Percentiles rank a stretch among this genome's conserved stretches.
Conservation (phyloP, 2,329 filamentous ascomycete species). For the Hymenoscyphus infarciens region DNA sequence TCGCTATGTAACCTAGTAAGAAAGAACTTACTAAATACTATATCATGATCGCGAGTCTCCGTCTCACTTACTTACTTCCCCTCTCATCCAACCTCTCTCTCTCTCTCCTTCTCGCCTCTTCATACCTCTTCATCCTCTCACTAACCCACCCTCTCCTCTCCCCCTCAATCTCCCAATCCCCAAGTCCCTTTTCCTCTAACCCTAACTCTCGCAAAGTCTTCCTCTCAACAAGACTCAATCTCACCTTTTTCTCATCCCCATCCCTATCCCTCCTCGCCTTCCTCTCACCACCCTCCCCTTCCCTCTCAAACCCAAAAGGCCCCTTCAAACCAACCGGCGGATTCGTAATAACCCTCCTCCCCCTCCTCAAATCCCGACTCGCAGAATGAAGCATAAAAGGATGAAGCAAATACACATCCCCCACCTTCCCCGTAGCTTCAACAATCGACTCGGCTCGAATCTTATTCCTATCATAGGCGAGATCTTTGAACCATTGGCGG, state of each 20-base stretch:
- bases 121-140: constrained; percentile 42
- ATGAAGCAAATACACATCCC: constrained; percentile 52
- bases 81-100: constrained; percentile 30
- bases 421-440: constrained; percentile 49
- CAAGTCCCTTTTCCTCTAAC: constrained; percentile 38
- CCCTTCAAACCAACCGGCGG: constrained; percentile 48
- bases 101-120: constrained; percentile 43
- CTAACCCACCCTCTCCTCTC: constrained; percentile 45
- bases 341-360: constrained; percentile 51
- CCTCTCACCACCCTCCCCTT: background rate
- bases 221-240: constrained; percentile 48
- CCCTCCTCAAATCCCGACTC: constrained; percentile 46
- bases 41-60: background rate
- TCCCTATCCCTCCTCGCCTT: background rate
- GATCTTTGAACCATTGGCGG: constrained; percentile 38
- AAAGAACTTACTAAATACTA: background rate
- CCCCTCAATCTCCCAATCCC: constrained; percentile 46
- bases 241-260: constrained; percentile 15
- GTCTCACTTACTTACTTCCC: background rate
- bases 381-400: constrained; percentile 54
- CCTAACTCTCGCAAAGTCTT: constrained; percentile 49
- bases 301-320: constrained; percentile 49
- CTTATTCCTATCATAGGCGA: constrained; percentile 18
- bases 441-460: constrained; percentile 41
- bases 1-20: background rate